Evolutionary conservation across 305 asterid species (phyloP), one percentile per base, ranked within the genome.

Genomic region (Lippia alba): DNA sequence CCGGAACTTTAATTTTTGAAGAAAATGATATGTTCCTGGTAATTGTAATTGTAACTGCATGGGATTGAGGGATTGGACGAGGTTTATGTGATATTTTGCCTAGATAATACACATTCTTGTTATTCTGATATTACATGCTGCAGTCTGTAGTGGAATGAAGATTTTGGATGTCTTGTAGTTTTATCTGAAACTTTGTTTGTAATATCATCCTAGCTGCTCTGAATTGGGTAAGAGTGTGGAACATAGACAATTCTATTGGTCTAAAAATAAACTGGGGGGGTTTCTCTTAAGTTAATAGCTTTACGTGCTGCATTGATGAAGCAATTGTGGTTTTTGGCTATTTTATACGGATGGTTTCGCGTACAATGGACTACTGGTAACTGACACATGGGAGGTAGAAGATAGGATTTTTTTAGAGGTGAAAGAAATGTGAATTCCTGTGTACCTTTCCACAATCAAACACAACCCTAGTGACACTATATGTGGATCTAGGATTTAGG

Each of bases 151-250:
- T 12, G 12, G 12, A 55, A 16, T 48, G 41, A 33, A 51, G 15
- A 45, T 5, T 61, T 58, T 30, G 36, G 33, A 0, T 33, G 11
- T 33, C n/a, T 58, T 16, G 50, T 12, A 60, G 19, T 34, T 46
- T 32, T 0, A 45, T 41, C 0, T 11, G 1, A 19, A 20, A 54
- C 24, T 4, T 6, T 41, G 12, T 58, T 48, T 56, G 40, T 1
- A 9, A 8, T 12, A 61, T 56, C 49, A 46, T 58, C 55, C 17
- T 60, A 7, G 45, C 20, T 56, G 72, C 33, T 45, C 34, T 3
- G 10, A 17, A 40, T 56, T 55, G 66, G 60, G 56, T 54, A 34
- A 72, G 58, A 48, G 67, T 33, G 18, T 62, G 24, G 65, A 41
- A 44, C 20, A 46, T 64, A 49, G 30, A 49, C 54, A 39, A 36